phyloP scores from a whole-genome alignment of 1,284 basidiomycete genomes.

The Chalciporus sp. region DNA sequence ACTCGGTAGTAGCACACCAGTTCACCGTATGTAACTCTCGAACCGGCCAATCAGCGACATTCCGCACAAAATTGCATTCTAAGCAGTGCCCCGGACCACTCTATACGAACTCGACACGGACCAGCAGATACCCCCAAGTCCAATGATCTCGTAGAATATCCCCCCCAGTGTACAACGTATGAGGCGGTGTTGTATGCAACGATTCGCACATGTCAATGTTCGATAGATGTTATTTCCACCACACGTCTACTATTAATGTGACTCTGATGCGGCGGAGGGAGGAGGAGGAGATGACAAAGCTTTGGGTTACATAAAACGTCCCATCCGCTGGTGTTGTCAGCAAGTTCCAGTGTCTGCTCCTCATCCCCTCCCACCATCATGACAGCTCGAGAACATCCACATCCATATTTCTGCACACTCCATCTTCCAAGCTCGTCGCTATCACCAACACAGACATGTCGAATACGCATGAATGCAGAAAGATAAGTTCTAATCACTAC shows the following conservation, averaged over 20 bases:
- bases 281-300: constrained; percentile 35
- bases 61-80: neutral
- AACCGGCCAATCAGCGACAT: neutral
- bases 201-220: neutral
- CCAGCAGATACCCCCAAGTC: too few relatives aligned
- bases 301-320: constrained; percentile 37
- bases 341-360: constrained; percentile 30
- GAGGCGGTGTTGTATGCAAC: neutral
- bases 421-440: neutral
- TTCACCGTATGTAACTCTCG: too few relatives aligned
- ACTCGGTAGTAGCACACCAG: too few relatives aligned
- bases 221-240: neutral
- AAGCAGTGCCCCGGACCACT: neutral
- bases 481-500: constrained; percentile 15
- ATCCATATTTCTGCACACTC: neutral
- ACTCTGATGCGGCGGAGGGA: neutral
- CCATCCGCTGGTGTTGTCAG: constrained; percentile 35
- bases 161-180: too few relatives aligned
- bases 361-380: constrained; percentile 39
- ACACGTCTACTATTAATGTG: constrained; percentile 19
- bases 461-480: neutral
- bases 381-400: constrained; percentile 1
- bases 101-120: neutral
- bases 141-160: neutral
- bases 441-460: neutral